Conservation (phyloP, 2,329 filamentous ascomycete genomes). For the Cercospora beticola region DNA sequence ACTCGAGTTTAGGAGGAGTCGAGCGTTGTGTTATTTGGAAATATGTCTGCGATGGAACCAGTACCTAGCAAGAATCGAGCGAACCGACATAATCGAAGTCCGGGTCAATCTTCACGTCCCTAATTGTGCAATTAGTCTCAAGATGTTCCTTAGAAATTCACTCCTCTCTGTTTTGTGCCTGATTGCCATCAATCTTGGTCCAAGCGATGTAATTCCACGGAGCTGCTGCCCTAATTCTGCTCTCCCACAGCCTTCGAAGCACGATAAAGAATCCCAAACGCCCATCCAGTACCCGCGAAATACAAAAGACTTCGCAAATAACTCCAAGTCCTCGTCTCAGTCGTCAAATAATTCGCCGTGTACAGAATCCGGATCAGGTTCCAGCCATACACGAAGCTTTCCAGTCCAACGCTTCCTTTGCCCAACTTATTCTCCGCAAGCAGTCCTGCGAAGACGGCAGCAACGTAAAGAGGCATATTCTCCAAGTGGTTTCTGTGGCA, state of each 20-base stretch:
- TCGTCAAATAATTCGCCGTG: conserved; percentile 39
- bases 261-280: conserved; percentile 35
- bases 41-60: background rate
- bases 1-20: background rate
- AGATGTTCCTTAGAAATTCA: too few relatives aligned
- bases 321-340: conserved; percentile 28
- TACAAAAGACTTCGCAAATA: conserved; percentile 37
- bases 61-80: background rate
- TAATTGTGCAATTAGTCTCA: too few relatives aligned
- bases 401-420: conserved; percentile 34
- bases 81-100: too few relatives aligned
- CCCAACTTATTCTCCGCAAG: conserved; percentile 39
- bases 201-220: background rate
- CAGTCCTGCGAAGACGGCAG: conserved; percentile 46
- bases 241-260: conserved; percentile 34
- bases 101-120: too few relatives aligned
- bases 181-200: too few relatives aligned
- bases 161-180: too few relatives aligned
- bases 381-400: conserved; percentile 40
- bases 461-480: conserved; percentile 48
- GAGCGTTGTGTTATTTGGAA: background rate
- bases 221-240: background rate
- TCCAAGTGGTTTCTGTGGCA: conserved; percentile 51
- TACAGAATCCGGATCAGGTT: conserved; percentile 41
- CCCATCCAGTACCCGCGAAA: conserved; percentile 33